phyloP scores from a whole-genome alignment of 495 filamentous ascomycete genomes.

The Rostrohypoxylon terebratum region DNA sequence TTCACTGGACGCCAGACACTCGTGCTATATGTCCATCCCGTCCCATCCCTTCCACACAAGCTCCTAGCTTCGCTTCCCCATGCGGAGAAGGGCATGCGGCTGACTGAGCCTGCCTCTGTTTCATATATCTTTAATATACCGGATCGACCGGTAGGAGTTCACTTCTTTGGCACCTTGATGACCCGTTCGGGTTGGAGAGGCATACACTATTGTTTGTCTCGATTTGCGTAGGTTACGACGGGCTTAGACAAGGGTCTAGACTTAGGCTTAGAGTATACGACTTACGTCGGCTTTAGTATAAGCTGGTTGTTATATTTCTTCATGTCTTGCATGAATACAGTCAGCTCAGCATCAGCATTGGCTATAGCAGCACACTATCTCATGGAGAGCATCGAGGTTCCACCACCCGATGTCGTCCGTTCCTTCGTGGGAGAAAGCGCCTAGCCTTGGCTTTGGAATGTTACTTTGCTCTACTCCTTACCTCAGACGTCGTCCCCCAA shows the following conservation, averaged over 20 bases:
- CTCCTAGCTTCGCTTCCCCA: conserved; percentile 1
- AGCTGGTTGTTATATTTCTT: conserved; percentile 4
- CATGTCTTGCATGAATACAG: conserved; percentile 23
- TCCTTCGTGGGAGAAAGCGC: conserved; percentile 2
- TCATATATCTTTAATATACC: conserved; percentile 36
- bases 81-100: conserved; percentile 27
- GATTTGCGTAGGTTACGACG: not conserved
- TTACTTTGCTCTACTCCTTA: conserved; percentile 5
- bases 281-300: not conserved
- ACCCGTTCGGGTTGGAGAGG: conserved; percentile 1
- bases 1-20: not conserved
- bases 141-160: conserved; percentile 20
- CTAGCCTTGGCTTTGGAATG: not conserved
- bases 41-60: not conserved
- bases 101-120: conserved; percentile 31
- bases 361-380: not conserved
- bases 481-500: not conserved
- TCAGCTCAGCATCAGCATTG: conserved; percentile 25
- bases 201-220: conserved; percentile 3
- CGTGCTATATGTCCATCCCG: conserved; percentile 4
- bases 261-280: not conserved
- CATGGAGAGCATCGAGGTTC: not conserved
- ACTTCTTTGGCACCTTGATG: not conserved
- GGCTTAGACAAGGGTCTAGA: not conserved
- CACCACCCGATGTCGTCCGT: conserved; percentile 14